Base-by-base conservation (phyloP, 352 stramenopile species). In the Globisporangium acanthophoron region DNA sequence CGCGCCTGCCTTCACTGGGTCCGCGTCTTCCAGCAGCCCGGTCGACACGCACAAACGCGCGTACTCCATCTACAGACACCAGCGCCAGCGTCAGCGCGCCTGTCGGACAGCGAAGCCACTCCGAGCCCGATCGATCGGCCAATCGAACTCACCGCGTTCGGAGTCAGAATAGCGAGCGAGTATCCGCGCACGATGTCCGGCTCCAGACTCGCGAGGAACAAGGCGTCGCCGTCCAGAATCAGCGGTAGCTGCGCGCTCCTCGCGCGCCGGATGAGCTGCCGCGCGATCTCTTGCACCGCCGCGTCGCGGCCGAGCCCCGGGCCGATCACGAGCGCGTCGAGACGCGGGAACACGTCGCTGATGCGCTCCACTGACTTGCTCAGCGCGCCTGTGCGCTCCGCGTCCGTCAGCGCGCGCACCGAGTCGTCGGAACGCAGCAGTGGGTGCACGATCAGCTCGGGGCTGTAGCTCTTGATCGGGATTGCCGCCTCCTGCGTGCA, bases 381-480 rank as follows among this genome's bases (percentile, higher is more conserved):
- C 18, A 90, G 56, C 2, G 66, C 54, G 1, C 43, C 9, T 16
- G 46, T 43, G 16, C 64, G 66, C 1, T 78, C 58, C 2, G 53
- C 31, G 0, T 16, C n/a, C 4, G 47, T 0, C 1, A 71, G 46
- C 0, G 11, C 20, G 0, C 54, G 31, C 0, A 79, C 27, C 0
- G 73, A 76, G 18, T 61, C 64, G 33, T 89, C 81, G 12, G 78
- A 88, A n/a, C 64, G 76, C 50, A 95, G 66, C 12, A 91, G 63
- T 48, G 85, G 85, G 29, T 95, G 85, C 18, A 98, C 96, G 71
- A 99, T 98, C 21, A 99, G 80, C 73, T 98, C 96, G 0, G 96
- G 96, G 59, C 87, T 97, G 78, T 99, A 99, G 61, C 83, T 97
- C 71, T 99, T 99, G 74, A 99, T 98, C 4, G 96, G 92, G 21